These are phyloP conservation scores for Solanum hybrid DNA, from an alignment of 305 asterid species.

Conservation along the genomic window DNA sequence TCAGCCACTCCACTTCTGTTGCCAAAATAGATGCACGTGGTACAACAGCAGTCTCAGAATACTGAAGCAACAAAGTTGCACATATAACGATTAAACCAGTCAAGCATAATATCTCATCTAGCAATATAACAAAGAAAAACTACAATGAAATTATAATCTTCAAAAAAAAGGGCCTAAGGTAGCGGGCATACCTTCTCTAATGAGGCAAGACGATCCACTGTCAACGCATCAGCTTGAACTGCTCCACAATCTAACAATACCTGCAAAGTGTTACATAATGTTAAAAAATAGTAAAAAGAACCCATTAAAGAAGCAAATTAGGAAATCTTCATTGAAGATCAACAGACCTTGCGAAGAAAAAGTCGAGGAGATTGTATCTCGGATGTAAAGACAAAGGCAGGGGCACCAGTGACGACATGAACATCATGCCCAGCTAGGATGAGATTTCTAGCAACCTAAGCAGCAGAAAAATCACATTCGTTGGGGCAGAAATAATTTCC, in stretches of 20 bases:
- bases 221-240: conserved; percentile 98
- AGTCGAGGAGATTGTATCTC: conserved; percentile 81
- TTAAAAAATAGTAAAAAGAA: background rate
- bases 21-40: conserved; percentile 84
- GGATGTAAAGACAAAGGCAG: conserved; percentile 78
- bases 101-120: background rate
- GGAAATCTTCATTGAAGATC: background rate
- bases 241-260: conserved; percentile 96
- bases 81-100: background rate
- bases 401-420: conserved; percentile 96
- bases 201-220: conserved; percentile 98
- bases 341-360: conserved; percentile 71
- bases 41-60: conserved; percentile 87
- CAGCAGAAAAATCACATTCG: background rate
- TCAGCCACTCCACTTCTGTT: conserved; percentile 90
- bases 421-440: conserved; percentile 87
- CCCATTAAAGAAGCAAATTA: background rate
- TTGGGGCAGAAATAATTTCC: background rate
- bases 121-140: background rate
- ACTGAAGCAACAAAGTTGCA: conserved; percentile 16
- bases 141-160: background rate
- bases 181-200: conserved; percentile 54
- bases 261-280: conserved; percentile 18
- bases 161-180: background rate
- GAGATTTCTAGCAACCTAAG: conserved; percentile 87